Base-by-base conservation (phyloP, 225 moss, liverwort and hornwort genomes). In the Sphagnum contortum region DNA sequence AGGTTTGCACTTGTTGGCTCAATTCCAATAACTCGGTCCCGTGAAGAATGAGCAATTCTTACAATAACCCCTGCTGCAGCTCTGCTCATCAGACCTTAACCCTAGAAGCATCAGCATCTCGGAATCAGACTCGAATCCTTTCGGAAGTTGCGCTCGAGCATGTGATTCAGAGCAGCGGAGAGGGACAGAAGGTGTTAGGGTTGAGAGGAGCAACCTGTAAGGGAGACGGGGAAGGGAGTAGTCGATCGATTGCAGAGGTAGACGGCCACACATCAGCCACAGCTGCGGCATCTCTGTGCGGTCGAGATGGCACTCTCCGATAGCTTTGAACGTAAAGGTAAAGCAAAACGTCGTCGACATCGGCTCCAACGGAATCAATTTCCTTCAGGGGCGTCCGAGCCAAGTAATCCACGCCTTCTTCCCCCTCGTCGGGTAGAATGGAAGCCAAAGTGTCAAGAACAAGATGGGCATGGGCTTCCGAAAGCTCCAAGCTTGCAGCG, bases 251-350 rank as follows among this genome's bases (percentile, higher is more conserved):
- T 49, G 91, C 94, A 48, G 94, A 95, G 55, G 88, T 83, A 48
- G 88, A 86, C 59, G 94, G 94, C 94, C 94, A 95, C 62, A 95
- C 89, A 79, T 95, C 94, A 61, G 91, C 89, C 3, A 89, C 91
- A 12, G 86, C 83, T 14, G 91, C 83, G 45, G 91, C 80, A 57
- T 88, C 94, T 69, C 89, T 87, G 81, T 95, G 83, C 5, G 89
- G 74, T 29, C 94, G 91, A 4, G 89, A 84, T 49, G 83, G 83
- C 57, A 84, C 77, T 68, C 83, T 80, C 72, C 86, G 91, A 76
- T 87, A 95, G 5, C 82, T 78, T 74, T 95, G 94, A 59, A 95
- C 80, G 62, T 91, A 95, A 64, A 95, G 72, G 62, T 88, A 84
- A 50, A 95, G 79, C 50, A 95, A 72, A 49, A 95, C 68, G 62